A percentile compares a stretch with the other conserved stretches of the same genome.
Conservation (phyloP, 108 stramenopile genomes). For the Schizochytrium sp. region DNA sequence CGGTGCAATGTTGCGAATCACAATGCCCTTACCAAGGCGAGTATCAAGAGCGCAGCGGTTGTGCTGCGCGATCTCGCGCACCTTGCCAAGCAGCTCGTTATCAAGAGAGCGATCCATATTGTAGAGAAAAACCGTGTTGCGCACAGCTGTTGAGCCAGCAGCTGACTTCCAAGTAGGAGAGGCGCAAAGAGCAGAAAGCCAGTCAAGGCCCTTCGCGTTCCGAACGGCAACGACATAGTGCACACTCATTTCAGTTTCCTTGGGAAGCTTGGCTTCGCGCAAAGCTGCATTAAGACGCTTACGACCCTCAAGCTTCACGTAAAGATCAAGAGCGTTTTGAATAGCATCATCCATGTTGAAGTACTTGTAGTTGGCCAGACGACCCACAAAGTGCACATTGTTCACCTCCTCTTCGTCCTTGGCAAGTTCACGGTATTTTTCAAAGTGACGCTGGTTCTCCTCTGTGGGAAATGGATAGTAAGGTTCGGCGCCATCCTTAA, state of each 20-base stretch:
- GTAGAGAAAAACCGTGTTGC: slow-evolving; percentile 35
- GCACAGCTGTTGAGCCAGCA: not conserved
- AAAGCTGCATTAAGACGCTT: slow-evolving; percentile 25
- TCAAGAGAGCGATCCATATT: not conserved
- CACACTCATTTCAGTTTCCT: not conserved
- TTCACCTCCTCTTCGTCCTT: slow-evolving; percentile 65
- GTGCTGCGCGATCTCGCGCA: not conserved
- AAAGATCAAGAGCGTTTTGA: slow-evolving; percentile 84
- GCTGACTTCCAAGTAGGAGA: not conserved
- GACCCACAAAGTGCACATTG: slow-evolving; percentile 84
- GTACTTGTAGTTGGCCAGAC: slow-evolving; percentile 89
- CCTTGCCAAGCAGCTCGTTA: not conserved
- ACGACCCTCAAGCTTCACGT: slow-evolving; percentile 67
- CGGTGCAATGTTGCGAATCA: not conserved
- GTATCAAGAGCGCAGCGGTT: not conserved
- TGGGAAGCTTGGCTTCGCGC: not conserved
- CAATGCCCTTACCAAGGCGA: slow-evolving; percentile 3
- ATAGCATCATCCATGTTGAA: slow-evolving; percentile 90
- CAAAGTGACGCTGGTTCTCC: slow-evolving; percentile 79
- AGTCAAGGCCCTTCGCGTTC: not conserved
- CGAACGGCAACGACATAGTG: slow-evolving; percentile 23
- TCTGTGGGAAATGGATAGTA: slow-evolving; percentile 87
- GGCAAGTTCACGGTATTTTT: slow-evolving; percentile 81
- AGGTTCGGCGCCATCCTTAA: slow-evolving; percentile 20
- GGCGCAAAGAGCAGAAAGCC: not conserved